Evolutionary conservation across 495 filamentous ascomycete genomes (phyloP), one percentile per base, ranked within the genome.

Genomic region (Choiromyces venosus): DNA sequence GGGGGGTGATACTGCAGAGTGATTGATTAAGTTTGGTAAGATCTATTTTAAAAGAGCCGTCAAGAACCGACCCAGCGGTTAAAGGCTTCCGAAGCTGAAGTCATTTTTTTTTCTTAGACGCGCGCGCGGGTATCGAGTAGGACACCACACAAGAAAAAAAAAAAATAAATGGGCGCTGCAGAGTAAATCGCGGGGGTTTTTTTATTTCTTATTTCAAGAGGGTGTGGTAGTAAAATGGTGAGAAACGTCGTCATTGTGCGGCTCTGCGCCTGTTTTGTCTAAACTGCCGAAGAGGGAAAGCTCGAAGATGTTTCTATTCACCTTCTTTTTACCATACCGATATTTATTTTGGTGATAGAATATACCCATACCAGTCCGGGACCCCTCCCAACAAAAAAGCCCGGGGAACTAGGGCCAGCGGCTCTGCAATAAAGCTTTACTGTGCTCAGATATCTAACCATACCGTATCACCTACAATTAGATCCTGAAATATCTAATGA

Each of bases 81-180:
- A 77, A 66, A 64, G 44, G 3, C 67, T 61, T 61, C 72, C 29
- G 37, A 33, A 70, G 66, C 29, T 67, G 69, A 67, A 67, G 66
- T 68, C 65, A 40, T 19, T 74, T 29, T 52, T 68, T 21, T 46
- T 66, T 29, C 52, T 56, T 56, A 56, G 52, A 61, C 52, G 74
- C 66, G 75, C 70, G 75, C 74, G 75, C 74, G 74, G 75, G 73
- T 76, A 76, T 73, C 66, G 39, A 69, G 75, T 44, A 40, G 73
- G 52, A 69, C 65, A 71, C 37, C 40, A 61, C 52, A 33, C 52
- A n/a, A 16, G 3, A 25, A 52, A 61, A 33, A 61, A 29, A 61
- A 33, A 16, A 4, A 33, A 33, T 3, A 61, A 7, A 12, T 33
- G 52, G 52, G 52, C 52, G 52, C 52, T 61, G 52, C 52, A 61